Evolutionary conservation across 2,329 filamentous ascomycete genomes (phyloP), one percentile per base, ranked within the genome.

Genomic region (Tolypocladium tropicale): DNA sequence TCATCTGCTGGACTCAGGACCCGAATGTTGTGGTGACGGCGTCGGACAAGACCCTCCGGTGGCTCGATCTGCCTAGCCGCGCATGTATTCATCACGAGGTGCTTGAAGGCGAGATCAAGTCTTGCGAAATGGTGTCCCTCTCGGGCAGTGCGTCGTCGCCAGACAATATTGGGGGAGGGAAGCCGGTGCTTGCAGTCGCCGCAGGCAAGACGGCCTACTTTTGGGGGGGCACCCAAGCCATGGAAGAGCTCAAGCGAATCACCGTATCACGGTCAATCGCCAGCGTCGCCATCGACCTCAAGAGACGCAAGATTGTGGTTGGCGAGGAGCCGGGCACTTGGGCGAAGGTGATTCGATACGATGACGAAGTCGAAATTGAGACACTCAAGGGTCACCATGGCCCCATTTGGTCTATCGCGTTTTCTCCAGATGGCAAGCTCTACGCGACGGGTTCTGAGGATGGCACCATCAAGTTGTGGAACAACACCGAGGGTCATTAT

Each of bases 381-480:
- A 87, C 93, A 14, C 90, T 95, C 75, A 96, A 96, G 73, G 94
- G 94, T 28, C 94, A 99, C 64, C 94, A 99, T 67, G 94, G 94
- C 2, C 93, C 93, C 1, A 94, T 99, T 59, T 99, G 94, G 94
- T 96, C 91, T 6, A 85, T 95, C 58, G 87, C 88, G 56, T 99
- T 96, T 72, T 94, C 92, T 0, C 94, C 94, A 0, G 94, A 99
- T 67, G 92, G 92, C 51, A 96, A 95, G 69, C 77, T 99, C 9
- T 99, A 97, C 68, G 94, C 92, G 1, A 99, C 94, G 1, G 94
- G 90, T 33, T 96, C 92, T 52, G 94, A 99, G 69, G 94, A 99
- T 66, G 94, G 94, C 43, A 99, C 94, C 0, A 95, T 99, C 71
- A 99, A 99, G 75, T 78, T 99, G 77, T 86, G 83, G 83, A 86